Conservation (phyloP, 805 yeast species). For the Sugiyamaella lignohabitans region DNA sequence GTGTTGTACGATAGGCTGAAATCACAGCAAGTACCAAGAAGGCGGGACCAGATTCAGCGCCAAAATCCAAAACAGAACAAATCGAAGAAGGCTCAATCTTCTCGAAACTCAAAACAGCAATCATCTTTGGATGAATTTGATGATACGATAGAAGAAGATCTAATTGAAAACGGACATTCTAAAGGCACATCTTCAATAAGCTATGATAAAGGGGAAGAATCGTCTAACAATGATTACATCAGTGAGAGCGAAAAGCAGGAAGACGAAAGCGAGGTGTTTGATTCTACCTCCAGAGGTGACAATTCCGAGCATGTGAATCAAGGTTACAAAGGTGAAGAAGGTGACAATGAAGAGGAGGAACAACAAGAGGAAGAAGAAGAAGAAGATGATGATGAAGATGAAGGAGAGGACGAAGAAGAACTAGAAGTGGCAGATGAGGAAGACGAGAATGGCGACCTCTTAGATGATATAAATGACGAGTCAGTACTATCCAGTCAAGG, state of each 20-base stretch:
- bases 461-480: not conserved
- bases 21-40: not conserved
- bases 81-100: not conserved
- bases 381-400: constrained; percentile 1
- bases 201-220: not conserved
- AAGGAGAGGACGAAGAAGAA: not conserved
- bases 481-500: no score
- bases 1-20: constrained; percentile 2
- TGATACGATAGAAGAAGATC: not conserved
- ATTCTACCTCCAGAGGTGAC: not conserved
- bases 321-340: no score
- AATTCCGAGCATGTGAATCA: no score
- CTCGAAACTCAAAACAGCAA: not conserved
- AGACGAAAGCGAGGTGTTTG: not conserved
- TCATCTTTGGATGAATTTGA: no score
- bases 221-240: not conserved
- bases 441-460: not conserved
- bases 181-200: not conserved
- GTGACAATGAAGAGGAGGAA: not conserved
- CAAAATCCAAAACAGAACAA: not conserved
- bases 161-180: not conserved
- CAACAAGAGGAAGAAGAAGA: not conserved
- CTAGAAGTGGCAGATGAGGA: not conserved
- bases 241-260: not conserved
- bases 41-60: not conserved